Evolutionary conservation across 2,329 filamentous ascomycete species (phyloP).

Genomic region (Fusarium falciforme): DNA sequence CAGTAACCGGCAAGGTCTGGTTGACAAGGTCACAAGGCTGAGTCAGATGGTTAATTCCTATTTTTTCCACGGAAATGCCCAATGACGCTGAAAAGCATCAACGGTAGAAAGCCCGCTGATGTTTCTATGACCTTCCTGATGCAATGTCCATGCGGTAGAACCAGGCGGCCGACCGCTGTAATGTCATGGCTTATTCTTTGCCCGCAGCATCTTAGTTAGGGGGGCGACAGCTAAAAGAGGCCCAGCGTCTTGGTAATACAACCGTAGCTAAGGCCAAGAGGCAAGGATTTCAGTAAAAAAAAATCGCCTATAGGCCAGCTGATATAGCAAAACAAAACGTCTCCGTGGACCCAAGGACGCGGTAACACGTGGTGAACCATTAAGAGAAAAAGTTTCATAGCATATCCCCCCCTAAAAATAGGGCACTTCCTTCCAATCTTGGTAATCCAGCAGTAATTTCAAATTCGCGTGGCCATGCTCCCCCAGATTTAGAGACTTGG

Average conservation of each 20-base stretch:
- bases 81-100: neutral
- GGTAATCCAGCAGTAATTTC: slow-evolving; percentile 9
- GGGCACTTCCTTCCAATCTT: neutral
- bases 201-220: neutral
- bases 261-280: neutral
- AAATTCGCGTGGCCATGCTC: neutral
- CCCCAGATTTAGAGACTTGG: neutral
- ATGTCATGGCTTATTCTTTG: neutral
- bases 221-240: neutral
- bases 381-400: neutral
- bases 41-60: slow-evolving; percentile 11
- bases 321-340: neutral
- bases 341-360: neutral
- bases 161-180: neutral
- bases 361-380: neutral
- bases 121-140: neutral
- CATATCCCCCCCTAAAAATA: slow-evolving; percentile 5
- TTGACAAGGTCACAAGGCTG: slow-evolving; percentile 19
- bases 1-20: neutral
- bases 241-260: neutral
- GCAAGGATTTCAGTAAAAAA: neutral
- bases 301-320: neutral
- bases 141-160: neutral
- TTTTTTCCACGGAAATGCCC: neutral
- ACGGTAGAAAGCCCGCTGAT: neutral